These are phyloP conservation scores for Sarocladium kiliense DNA, from an alignment of 2,329 filamentous ascomycete species.

Conservation along the genomic window DNA sequence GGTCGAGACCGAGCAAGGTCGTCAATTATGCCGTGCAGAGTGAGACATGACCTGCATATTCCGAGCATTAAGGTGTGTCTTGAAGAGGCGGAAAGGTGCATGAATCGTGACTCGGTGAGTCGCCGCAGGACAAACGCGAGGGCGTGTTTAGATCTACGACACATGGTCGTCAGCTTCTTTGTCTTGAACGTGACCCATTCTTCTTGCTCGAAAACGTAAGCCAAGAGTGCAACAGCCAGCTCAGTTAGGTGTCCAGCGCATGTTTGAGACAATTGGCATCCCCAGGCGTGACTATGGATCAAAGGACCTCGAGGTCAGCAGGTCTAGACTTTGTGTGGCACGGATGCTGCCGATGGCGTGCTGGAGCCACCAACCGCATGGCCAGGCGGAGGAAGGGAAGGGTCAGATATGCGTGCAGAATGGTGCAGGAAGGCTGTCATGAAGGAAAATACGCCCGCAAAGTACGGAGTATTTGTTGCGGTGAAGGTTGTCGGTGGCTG, in stretches of 20 bases:
- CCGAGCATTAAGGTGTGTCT: neutral
- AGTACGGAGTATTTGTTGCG: neutral
- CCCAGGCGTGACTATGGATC: neutral
- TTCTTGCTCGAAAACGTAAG: too few relatives aligned
- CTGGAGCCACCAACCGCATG: neutral
- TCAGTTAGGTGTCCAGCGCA: too few relatives aligned
- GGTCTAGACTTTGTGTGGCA: neutral
- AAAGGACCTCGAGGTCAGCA: too few relatives aligned
- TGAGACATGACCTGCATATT: neutral
- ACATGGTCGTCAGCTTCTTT: too few relatives aligned
- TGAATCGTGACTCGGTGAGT: too few relatives aligned
- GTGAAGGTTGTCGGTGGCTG: neutral
- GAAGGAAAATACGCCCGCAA: neutral
- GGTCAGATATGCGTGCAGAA: too few relatives aligned
- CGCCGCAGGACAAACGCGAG: too few relatives aligned
- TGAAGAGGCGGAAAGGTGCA: too few relatives aligned
- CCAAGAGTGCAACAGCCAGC: too few relatives aligned
- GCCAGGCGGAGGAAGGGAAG: too few relatives aligned
- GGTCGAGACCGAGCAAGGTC: neutral
- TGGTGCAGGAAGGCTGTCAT: neutral
- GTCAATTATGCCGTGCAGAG: neutral
- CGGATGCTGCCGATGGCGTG: neutral
- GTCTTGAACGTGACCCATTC: too few relatives aligned
- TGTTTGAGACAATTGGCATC: neutral
- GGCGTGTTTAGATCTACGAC: neutral